Evolutionary conservation across 2,329 filamentous ascomycete genomes (phyloP).

Genomic region (Fusarium redolens): DNA sequence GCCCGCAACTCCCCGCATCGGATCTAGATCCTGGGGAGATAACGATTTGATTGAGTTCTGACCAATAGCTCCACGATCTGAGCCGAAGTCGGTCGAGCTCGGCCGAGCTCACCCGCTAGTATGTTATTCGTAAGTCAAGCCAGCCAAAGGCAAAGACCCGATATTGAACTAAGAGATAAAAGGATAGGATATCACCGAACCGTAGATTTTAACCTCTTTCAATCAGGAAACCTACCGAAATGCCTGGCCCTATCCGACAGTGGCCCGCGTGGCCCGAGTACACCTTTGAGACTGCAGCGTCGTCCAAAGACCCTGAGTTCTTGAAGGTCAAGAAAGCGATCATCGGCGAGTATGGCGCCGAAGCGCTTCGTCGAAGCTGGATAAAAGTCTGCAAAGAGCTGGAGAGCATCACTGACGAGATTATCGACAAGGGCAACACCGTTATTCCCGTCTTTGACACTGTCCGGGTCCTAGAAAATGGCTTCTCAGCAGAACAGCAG

Average conservation of each 20-base stretch:
- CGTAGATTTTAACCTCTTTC: neutral
- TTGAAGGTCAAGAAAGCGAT: neutral
- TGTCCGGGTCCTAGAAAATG: neutral
- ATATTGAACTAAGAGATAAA: neutral
- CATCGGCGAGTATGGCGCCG: neutral
- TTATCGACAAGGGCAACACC: neutral
- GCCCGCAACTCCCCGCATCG: neutral
- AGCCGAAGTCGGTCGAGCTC: neutral
- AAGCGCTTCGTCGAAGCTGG: neutral
- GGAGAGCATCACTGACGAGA: neutral
- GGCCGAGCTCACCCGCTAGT: neutral
- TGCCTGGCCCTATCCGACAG: neutral
- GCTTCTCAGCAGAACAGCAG: neutral
- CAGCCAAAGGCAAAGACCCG: neutral
- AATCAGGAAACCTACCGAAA: neutral
- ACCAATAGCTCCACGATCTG: neutral
- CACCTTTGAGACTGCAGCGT: neutral
- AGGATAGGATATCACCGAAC: neutral
- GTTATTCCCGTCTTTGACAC: neutral
- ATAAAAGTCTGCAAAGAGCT: neutral
- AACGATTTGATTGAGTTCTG: neutral
- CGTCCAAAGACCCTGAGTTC: slow-evolving; percentile 2
- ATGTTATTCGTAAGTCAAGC: neutral
- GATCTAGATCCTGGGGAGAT: neutral
- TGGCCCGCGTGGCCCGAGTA: neutral